Percentiles rank a stretch among this genome's conserved stretches.
These are phyloP conservation scores for Achaetomiella virescens DNA, from an alignment of 495 filamentous ascomycete genomes.

Conservation along the genomic window DNA sequence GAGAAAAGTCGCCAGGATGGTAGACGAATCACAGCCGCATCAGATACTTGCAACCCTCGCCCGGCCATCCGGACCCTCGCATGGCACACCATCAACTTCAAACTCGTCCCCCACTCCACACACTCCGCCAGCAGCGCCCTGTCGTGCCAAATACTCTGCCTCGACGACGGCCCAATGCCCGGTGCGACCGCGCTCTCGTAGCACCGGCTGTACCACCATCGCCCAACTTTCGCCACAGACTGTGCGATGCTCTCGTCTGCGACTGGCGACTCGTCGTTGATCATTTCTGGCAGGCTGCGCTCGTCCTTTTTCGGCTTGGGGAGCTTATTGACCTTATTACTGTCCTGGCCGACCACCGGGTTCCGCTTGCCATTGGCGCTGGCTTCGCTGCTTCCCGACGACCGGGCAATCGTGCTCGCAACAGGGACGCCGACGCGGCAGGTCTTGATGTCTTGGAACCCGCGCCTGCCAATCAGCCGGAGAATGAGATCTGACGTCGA, in stretches of 20 bases:
- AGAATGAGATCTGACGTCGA: constrained; percentile 74
- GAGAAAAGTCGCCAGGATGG: neutral
- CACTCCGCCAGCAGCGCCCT: constrained; percentile 73
- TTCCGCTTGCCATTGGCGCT: constrained; percentile 10
- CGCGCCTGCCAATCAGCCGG: constrained; percentile 64
- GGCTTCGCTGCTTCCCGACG: constrained; percentile 24
- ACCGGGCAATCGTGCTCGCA: constrained; percentile 56
- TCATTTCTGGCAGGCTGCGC: constrained; percentile 61
- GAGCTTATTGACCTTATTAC: constrained; percentile 1
- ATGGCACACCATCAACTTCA: constrained; percentile 86
- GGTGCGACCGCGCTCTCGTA: constrained; percentile 65
- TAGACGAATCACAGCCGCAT: constrained; percentile 3
- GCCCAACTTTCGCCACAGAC: constrained; percentile 83
- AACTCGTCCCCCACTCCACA: constrained; percentile 74
- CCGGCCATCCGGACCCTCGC: constrained; percentile 50
- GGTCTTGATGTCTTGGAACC: constrained; percentile 77
- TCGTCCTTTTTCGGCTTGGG: constrained; percentile 40
- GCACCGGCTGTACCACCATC: constrained; percentile 94
- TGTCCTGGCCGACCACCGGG: neutral
- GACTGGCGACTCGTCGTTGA: constrained; percentile 55
- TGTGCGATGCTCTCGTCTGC: constrained; percentile 78
- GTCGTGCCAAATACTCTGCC: constrained; percentile 74
- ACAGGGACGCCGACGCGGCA: constrained; percentile 89
- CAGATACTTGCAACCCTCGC: constrained; percentile 41
- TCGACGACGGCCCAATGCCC: constrained; percentile 40